phyloP scores from a whole-genome alignment of 345 rosid species.

The Linum lewisii region DNA sequence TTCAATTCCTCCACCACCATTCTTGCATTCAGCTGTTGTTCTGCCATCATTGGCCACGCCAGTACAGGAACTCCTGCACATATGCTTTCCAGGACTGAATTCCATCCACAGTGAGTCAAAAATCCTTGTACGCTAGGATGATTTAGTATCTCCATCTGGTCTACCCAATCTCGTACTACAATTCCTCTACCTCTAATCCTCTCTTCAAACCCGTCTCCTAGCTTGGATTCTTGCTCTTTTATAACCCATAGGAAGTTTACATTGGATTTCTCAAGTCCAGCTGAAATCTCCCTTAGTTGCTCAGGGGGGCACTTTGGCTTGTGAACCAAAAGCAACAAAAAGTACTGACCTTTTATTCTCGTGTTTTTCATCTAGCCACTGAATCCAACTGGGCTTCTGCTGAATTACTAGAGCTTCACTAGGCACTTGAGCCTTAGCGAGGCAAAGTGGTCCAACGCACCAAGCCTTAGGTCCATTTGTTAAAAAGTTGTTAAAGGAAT shows the following conservation, averaged over 20 bases:
- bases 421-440: conserved; percentile 14
- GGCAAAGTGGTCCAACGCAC: conserved; percentile 61
- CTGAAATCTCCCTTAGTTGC: conserved; percentile 45
- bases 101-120: conserved; percentile 87
- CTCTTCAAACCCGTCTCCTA: conserved; percentile 38
- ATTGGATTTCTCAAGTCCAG: conserved; percentile 48
- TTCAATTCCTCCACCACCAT: conserved; percentile 56
- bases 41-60: conserved; percentile 78
- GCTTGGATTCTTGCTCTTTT: conserved; percentile 29
- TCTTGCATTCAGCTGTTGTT: conserved; percentile 57
- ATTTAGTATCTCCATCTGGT: conserved; percentile 44
- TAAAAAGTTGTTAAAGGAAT: conserved; percentile 16
- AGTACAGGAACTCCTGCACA: conserved; percentile 64
- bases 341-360: conserved; percentile 41
- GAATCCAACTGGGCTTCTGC: conserved; percentile 38
- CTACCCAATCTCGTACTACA: conserved; percentile 61
- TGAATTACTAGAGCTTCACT: too few species aligned
- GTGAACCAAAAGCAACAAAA: conserved; percentile 79
- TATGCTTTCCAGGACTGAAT: conserved; percentile 60
- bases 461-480: conserved; percentile 10
- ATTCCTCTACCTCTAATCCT: conserved; percentile 40
- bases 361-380: conserved; percentile 50
- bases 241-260: conserved; percentile 58
- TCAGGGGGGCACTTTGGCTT: conserved; percentile 42
- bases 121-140: conserved; percentile 57